Evolutionary conservation across 768 basidiomycete genomes (phyloP), one percentile per base, ranked within the genome.

Genomic region (Hemileccinum impolitum): DNA sequence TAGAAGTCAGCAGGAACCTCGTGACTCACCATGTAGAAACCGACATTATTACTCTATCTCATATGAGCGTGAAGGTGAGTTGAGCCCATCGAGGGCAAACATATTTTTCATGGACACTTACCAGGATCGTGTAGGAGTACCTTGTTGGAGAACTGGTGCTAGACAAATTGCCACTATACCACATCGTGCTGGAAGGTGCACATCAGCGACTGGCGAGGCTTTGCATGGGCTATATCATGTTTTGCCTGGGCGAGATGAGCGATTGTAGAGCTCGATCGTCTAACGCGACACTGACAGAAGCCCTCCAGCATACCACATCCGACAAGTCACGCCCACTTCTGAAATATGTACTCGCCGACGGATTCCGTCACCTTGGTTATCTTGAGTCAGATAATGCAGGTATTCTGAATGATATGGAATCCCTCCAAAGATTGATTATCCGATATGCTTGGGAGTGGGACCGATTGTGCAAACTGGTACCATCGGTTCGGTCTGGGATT

Each of bases 11-110:
- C 25, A 39, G 18, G 18, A 48, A 51, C 26, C 53, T 59, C 3
- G 45, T 59, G 4, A 15, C 45, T n/a, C 48, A 56, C 13, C 2
- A 60, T 1, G 6, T 45, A 4, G 45, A 55, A 5, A 59, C 50
- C 0, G 57, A 56, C 10, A 23, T 52, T 3, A 13, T 59, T 7
- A 18, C 53, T 0, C 48, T 47, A 0, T 52, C 58, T 19, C 58
- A 56, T n/a, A 51, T 51, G 53, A 59, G 57, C 36, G 44, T 59
- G 11, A 58, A 51, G 40, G 57, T 60, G n/a, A 39, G 40, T 9
- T 25, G 23, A 23, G 23, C 23, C 23, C 23, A 23, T 23, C 6
- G 3, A 6, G 23, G 23, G 23, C 23, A 23, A 23, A 23, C 6
- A 23, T 25, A 1, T 25, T 35, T 43, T 19, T 34, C 10, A 21